Evolutionary conservation across 2,329 filamentous ascomycete species (phyloP), one percentile per base, ranked within the genome.

Genomic region (Arthrinium puccinioides): DNA sequence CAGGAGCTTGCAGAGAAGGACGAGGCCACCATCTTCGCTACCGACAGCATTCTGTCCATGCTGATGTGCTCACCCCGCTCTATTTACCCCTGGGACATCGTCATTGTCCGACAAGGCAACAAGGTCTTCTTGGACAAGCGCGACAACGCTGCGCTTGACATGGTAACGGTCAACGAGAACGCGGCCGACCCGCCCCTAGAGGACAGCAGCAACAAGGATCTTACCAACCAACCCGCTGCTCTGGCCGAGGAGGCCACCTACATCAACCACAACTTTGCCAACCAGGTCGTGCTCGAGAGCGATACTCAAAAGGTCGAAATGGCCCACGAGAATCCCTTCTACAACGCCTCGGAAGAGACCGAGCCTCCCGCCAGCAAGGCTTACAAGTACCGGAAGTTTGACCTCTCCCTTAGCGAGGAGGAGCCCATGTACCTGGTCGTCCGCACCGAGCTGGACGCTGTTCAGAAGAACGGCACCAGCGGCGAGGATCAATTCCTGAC

Each of bases 91-190:
- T 98, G 92, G 92, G 92, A 98, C 64, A 82, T 98, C 54, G 84
- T 98, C 59, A 94, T 98, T 56, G 73, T 87, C 45, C 82, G 86
- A 63, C 87, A 94, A 62, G 87, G 85, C 62, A 86, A 89, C 79
- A 96, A 96, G 78, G 81, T 98, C 64, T 98, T 88, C 79, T 81
- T 98, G 49, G 92, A 98, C 76, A 98, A 98, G 81, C 87, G 92
- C 49, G 89, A 96, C 44, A 90, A 89, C 55, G 88, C 89, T 42
- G 86, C 84, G 41, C 79, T 98, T 36, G 92, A 98, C 67, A 87
- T 97, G 79, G 89, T 97, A 44, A 96, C 90, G 1, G 92, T 98
- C 63, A 98, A 98, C 67, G 92, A 98, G 72, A 98, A 98, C 65
- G 92, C 92, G 9, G 85, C 85, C 44, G 92, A 98, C 62, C 87